phyloP scores from a whole-genome alignment of 2,329 filamentous ascomycete species.

The Hypoxylon sp. region DNA sequence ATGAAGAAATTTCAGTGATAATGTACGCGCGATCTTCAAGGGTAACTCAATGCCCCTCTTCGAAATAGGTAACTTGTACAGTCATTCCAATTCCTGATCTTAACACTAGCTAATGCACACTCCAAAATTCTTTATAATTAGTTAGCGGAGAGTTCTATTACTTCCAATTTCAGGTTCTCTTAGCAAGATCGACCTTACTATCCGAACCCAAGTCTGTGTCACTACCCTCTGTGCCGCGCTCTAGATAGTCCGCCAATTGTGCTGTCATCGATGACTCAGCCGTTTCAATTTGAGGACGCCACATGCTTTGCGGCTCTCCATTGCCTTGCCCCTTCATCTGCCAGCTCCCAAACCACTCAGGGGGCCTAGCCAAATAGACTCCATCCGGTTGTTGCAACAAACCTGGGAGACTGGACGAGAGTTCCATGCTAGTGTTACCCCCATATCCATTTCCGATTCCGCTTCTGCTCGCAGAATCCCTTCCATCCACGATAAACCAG shows the following conservation, averaged over 20 bases:
- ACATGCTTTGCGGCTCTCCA: background rate
- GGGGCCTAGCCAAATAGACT: background rate
- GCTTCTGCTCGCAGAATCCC: background rate
- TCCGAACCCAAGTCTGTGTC: background rate
- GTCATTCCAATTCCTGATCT: too few species aligned
- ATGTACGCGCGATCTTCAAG: too few species aligned
- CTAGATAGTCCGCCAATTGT: slow-evolving; percentile 10
- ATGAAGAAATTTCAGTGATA: too few species aligned
- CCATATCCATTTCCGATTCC: slow-evolving; percentile 2
- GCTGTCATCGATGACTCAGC: slow-evolving; percentile 9
- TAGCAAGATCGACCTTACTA: background rate
- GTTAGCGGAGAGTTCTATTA: background rate
- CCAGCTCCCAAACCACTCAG: background rate
- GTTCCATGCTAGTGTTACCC: background rate
- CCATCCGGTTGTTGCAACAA: background rate
- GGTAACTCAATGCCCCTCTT: too few species aligned
- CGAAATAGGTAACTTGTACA: too few species aligned
- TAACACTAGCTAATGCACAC: too few species aligned
- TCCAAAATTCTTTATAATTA: background rate
- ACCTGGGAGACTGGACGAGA: background rate
- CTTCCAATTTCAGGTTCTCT: background rate
- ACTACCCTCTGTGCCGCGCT: slow-evolving; percentile 8
- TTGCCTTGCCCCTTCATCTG: background rate
- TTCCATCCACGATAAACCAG: background rate
- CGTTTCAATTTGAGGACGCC: background rate